Base-by-base conservation (phyloP, 2,329 filamentous ascomycete species). In the Alternaria rosae region DNA sequence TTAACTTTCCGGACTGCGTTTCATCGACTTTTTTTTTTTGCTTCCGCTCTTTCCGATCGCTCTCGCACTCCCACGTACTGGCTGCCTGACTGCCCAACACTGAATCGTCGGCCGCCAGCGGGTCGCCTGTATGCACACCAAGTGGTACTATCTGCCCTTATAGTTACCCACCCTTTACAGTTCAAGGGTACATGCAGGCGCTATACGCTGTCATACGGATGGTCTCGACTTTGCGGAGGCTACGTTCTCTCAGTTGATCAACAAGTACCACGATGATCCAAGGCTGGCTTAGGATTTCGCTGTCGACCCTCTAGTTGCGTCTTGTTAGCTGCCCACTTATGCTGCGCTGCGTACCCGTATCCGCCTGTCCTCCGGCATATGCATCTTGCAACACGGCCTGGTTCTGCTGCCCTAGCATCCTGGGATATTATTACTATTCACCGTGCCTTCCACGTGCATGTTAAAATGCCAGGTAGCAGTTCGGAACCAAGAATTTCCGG, bases 11-110 rank as follows among this genome's bases (percentile, higher is more conserved):
- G 53, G 55, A 38, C n/a, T 44, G 57, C 44, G 66, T 68, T 70
- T 70, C 68, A 68, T 61, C 54, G 42, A 38, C 51, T 56, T 59
- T 62, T 59, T 62, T 59, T 52, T 51, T 56, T 30, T 62, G 54
- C 59, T 64, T 62, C 66, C 65, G 65, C 50, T 51, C 56, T 65
- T 69, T 56, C 69, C 65, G 68, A 62, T 64, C 57, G 58, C 59
- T 61, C 54, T 61, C 51, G 57, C 56, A 54, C 42, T 60, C 47
- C 60, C 55, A 35, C 28, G 28, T 23, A 50, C 21, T 57, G 21
- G 61, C 57, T 63, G 64, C 62, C 65, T 61, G 59, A 67, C 61
- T 44, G 59, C 52, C 57, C 45, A 56, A 54, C 57, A 53, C 51
- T 56, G 59, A 59, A 62, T 54, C 57, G 59, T 62, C 53, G 54